A percentile compares a stretch with the other conserved stretches of the same genome.
phyloP scores from a whole-genome alignment of 768 basidiomycete genomes.

The Galerina sulciceps region DNA sequence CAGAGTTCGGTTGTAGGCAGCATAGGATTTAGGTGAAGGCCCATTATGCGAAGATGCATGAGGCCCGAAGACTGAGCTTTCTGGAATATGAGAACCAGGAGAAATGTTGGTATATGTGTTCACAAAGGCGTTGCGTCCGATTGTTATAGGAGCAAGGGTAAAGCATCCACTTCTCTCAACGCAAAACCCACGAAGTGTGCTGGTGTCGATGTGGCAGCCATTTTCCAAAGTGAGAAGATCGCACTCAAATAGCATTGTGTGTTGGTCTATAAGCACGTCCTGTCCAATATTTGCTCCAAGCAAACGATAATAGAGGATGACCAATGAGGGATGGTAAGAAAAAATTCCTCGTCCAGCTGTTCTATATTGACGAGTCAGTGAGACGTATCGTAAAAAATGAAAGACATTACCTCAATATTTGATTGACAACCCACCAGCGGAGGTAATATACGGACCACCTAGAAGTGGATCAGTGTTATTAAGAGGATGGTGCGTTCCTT shows the following conservation, averaged over 20 bases:
- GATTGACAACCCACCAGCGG: constrained; percentile 50
- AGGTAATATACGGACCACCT: constrained; percentile 47
- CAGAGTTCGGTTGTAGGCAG: constrained; percentile 43
- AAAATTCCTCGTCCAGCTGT: constrained; percentile 48
- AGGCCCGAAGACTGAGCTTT: constrained; percentile 45
- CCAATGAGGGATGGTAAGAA: constrained; percentile 37
- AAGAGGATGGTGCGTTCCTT: neutral
- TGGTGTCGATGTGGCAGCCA: constrained; percentile 45
- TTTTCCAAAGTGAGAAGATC: constrained; percentile 48
- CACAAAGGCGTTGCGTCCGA: constrained; percentile 41
- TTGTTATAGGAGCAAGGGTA: constrained; percentile 39
- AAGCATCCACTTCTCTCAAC: constrained; percentile 50
- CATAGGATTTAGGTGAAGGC: constrained; percentile 39
- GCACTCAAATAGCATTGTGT: constrained; percentile 45
- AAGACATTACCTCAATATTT: constrained; percentile 31
- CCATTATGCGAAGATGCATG: constrained; percentile 47
- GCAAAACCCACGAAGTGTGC: constrained; percentile 45
- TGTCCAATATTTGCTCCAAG: constrained; percentile 48
- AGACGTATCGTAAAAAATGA: neutral
- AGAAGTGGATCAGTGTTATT: neutral
- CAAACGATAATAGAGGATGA: constrained; percentile 46
- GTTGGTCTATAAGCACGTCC: constrained; percentile 41
- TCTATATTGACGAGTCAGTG: constrained; percentile 12
- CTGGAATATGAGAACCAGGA: constrained; percentile 41
- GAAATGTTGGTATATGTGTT: constrained; percentile 50